Base-by-base conservation (phyloP, 768 basidiomycete genomes). In the Gloeopeniophorella convolvens region DNA sequence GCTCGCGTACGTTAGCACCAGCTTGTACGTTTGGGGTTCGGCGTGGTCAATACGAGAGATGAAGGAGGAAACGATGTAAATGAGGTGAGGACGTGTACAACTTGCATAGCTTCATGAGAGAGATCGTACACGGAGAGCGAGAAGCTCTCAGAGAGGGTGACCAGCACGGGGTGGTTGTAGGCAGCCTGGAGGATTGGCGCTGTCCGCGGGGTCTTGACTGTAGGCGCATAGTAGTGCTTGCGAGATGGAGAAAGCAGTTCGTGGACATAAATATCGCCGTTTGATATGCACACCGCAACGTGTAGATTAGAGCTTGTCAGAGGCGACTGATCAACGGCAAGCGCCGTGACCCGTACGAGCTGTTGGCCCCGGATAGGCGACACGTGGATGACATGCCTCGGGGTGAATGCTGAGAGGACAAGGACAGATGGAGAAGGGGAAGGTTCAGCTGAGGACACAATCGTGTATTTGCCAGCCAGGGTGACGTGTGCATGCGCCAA, bases 51-150 rank as follows among this genome's bases (percentile, higher is more conserved):
- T n/a, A 89, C 78, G n/a, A 91, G 67, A 4, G 87, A 89, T 3
- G 80, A 78, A 2, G 89, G 89, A 1, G 85, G 85, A 63, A 82
- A 83, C 3, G 85, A 87, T 8, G 85, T 83, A 65, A 85, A 89
- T 1, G 87, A 85, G 27, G 74, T 77, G 15, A 90, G 68, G 1
- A 83, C 83, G 64, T 89, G 85, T 1, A 73, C 76, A 56, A 76
- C 81, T 9, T 64, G 67, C 41, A 80, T 70, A 8, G 61, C 66
- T 55, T 75, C 72, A 23, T 50, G 44, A 12, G 78, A 78, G 35
- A 89, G 63, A 61, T 88, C 81, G 63, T 84, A 91, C n/a, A 89
- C 65, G 37, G 80, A 80, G 18, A 91, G 74, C 11, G 72, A 73
- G 62, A 90, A 89, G 30, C 73, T 65, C 55, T 75, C 68, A 21